Conservation (phyloP, 1,284 basidiomycete species). For the Clitocybe nebularis region DNA sequence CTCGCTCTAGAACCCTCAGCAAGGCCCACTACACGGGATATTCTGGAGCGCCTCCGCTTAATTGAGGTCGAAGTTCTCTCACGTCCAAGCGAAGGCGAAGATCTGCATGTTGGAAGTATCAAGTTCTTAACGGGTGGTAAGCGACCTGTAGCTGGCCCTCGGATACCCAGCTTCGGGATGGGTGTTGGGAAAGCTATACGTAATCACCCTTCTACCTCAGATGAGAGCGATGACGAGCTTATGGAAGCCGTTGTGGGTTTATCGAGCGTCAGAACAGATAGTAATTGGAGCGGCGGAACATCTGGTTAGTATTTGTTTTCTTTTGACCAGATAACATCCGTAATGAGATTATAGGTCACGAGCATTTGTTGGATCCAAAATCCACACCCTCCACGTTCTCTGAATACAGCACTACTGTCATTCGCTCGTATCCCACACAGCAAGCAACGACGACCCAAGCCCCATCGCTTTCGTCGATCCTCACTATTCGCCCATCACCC, state of each 20-base stretch:
- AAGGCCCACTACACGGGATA: slow-evolving; percentile 75
- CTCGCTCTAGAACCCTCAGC: slow-evolving; percentile 60
- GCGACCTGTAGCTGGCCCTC: slow-evolving; percentile 54
- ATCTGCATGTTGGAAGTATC: slow-evolving; percentile 82
- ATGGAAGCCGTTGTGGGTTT: slow-evolving; percentile 60
- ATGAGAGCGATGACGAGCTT: slow-evolving; percentile 70
- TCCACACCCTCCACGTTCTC: slow-evolving; percentile 34
- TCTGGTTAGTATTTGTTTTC: slow-evolving; percentile 27
- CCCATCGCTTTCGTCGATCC: slow-evolving; percentile 65
- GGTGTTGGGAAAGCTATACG: slow-evolving; percentile 62
- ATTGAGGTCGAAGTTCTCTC: slow-evolving; percentile 81
- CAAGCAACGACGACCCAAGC: slow-evolving; percentile 32
- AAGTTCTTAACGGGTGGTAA: slow-evolving; percentile 69
- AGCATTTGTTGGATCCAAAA: slow-evolving; percentile 52
- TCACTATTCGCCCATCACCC: slow-evolving; percentile 61
- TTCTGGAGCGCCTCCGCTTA: slow-evolving; percentile 68
- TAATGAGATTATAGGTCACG: slow-evolving; percentile 24
- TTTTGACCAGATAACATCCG: slow-evolving; percentile 6
- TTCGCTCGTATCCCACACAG: slow-evolving; percentile 44
- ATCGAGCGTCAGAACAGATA: slow-evolving; percentile 47
- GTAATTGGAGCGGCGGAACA: slow-evolving; percentile 42
- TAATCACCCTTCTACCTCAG: slow-evolving; percentile 33
- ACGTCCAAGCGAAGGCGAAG: slow-evolving; percentile 59
- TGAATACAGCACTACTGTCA: slow-evolving; percentile 66
- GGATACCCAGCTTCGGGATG: slow-evolving; percentile 84